phyloP scores from a whole-genome alignment of 495 filamentous ascomycete species.

The Neohortaea acidophila region DNA sequence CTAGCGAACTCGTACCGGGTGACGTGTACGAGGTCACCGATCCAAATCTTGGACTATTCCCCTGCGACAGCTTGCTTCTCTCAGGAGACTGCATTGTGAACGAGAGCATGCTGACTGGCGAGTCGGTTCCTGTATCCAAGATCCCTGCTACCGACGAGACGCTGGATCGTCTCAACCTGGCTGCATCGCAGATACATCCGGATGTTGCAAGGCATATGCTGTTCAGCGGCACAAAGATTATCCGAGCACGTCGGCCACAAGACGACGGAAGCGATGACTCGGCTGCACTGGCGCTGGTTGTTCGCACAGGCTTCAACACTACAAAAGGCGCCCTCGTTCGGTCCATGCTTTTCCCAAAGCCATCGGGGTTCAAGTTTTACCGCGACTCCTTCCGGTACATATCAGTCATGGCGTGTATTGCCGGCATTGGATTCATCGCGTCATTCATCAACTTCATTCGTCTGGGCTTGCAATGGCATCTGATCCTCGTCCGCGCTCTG shows the following conservation, averaged over 20 bases:
- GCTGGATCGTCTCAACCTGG: slow-evolving; percentile 55
- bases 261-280: slow-evolving; percentile 75
- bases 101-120: slow-evolving; percentile 97
- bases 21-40: slow-evolving; percentile 97
- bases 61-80: slow-evolving; percentile 81
- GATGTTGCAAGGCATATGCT: slow-evolving; percentile 75
- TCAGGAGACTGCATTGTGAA: slow-evolving; percentile 97
- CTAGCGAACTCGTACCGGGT: slow-evolving; percentile 79
- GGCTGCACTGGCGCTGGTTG: slow-evolving; percentile 78
- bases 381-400: slow-evolving; percentile 96
- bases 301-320: slow-evolving; percentile 90
- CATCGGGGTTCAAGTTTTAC: slow-evolving; percentile 96
- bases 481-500: slow-evolving; percentile 80
- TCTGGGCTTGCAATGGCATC: slow-evolving; percentile 65
- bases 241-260: slow-evolving; percentile 76
- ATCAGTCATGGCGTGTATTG: slow-evolving; percentile 88
- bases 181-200: slow-evolving; percentile 60
- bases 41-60: slow-evolving; percentile 82
- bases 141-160: slow-evolving; percentile 70
- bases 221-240: slow-evolving; percentile 90
- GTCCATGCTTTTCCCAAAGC: slow-evolving; percentile 97
- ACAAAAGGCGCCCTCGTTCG: slow-evolving; percentile 93
- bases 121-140: slow-evolving; percentile 95
- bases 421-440: slow-evolving; percentile 69
- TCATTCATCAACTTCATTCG: slow-evolving; percentile 88